phyloP scores from a whole-genome alignment of 148 eudicot genomes.

The Heliosperma pusillum region DNA sequence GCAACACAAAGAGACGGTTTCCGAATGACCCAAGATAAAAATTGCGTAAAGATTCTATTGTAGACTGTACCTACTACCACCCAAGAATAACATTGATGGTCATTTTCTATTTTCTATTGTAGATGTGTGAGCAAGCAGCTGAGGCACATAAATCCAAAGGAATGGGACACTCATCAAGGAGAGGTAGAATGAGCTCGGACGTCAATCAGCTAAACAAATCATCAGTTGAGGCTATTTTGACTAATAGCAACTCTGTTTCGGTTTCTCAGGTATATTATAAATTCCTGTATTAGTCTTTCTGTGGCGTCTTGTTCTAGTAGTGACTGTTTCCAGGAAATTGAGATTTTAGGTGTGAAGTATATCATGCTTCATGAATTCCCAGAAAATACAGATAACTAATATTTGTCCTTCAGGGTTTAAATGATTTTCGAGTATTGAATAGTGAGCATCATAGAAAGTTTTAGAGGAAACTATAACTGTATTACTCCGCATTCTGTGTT shows the following conservation, averaged over 20 bases:
- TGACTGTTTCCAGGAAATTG: neutral
- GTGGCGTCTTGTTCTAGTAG: neutral
- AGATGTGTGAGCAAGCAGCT: slow-evolving; percentile 99
- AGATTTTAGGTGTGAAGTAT: neutral
- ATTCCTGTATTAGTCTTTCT: neutral
- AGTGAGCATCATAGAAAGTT: neutral
- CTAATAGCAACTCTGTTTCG: slow-evolving; percentile 38
- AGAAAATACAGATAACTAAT: neutral
- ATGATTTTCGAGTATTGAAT: neutral
- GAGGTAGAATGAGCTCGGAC: slow-evolving; percentile 63
- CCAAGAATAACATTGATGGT: slow-evolving; percentile 4
- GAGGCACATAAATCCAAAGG: slow-evolving; percentile 99
- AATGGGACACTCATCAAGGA: slow-evolving; percentile 57
- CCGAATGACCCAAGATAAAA: too few species aligned
- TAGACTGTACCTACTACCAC: too few species aligned
- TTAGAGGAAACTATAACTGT: neutral
- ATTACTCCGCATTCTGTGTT: too few species aligned
- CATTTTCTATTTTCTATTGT: slow-evolving; percentile 14
- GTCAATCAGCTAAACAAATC: slow-evolving; percentile 59
- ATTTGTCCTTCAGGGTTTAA: too few species aligned
- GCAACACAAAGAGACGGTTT: too few species aligned
- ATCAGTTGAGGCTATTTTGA: slow-evolving; percentile 86
- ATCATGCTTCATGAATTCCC: too few species aligned
- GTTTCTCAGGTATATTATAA: slow-evolving; percentile 55
- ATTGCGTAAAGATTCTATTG: too few species aligned